Evolutionary conservation across 768 basidiomycete genomes (phyloP).

Genomic region (Glaciozyma martinii): DNA sequence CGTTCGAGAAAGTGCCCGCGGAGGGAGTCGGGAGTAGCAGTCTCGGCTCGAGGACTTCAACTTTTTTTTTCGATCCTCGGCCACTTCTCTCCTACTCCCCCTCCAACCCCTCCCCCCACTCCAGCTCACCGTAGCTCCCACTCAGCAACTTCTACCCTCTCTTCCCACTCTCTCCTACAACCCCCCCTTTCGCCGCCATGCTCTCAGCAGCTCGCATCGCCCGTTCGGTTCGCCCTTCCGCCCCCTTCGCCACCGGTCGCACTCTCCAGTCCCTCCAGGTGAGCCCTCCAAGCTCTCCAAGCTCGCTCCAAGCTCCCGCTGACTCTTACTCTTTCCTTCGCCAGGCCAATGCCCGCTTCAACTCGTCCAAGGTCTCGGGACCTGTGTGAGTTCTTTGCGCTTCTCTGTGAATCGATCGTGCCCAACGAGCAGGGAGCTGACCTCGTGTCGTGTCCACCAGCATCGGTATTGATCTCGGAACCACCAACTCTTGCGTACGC

Average conservation of each 20-base stretch:
- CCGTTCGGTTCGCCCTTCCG: conserved; percentile 26
- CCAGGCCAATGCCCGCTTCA: conserved; percentile 22
- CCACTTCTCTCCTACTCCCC: neutral
- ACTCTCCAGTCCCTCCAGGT: neutral
- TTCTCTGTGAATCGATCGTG: neutral
- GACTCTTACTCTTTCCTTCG: neutral
- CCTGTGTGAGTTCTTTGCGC: conserved; percentile 12
- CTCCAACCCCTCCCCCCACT: neutral
- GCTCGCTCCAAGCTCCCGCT: neutral
- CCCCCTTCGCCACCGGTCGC: conserved; percentile 12
- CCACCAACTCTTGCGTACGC: conserved; percentile 22
- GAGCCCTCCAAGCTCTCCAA: too few species aligned
- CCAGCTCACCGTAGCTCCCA: neutral
- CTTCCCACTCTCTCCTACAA: neutral
- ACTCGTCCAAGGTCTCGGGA: conserved; percentile 32
- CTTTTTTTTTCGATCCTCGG: neutral
- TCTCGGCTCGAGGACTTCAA: neutral
- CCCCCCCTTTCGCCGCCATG: conserved; percentile 9
- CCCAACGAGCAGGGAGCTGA: neutral
- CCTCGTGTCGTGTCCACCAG: neutral
- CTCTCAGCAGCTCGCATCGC: conserved; percentile 29
- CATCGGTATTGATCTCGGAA: conserved; percentile 30
- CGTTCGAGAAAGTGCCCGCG: too few species aligned
- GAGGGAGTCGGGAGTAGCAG: too few species aligned
- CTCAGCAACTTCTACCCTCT: neutral